Base-by-base conservation (phyloP, 2,329 filamentous ascomycete species). In the Nothopassalora personata region DNA sequence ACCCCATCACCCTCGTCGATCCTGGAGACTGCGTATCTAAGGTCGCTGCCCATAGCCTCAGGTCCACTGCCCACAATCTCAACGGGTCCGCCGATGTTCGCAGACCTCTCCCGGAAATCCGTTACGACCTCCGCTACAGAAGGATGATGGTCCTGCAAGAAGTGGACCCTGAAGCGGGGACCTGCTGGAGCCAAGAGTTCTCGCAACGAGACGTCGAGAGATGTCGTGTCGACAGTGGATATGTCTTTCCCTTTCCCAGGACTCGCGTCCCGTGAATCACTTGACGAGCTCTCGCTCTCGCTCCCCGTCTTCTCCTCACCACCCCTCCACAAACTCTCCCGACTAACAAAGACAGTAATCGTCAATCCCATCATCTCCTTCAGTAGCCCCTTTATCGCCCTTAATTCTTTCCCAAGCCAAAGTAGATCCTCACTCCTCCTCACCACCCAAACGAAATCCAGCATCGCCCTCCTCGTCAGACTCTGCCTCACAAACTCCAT, bases 361-460 rank as follows among this genome's bases (percentile, higher is more conserved):
- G 75, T 75, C 53, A 88, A 63, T 27, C 63, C 63, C 4, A 76
- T 71, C 0, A 66, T 62, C 2, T 71, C 67, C 3, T 74, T 75
- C 1, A 75, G 71, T 7, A 74, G 73, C 4, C 73, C 73, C 9
- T 66, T 67, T 13, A 88, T 72, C 6, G 76, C 63, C 2, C 79
- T 74, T 10, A 89, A 72, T 68, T 89, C 86, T 5, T 74, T 67
- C 28, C 74, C 72, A 9, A 88, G 74, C 85, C 86, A 89, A 19
- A 77, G 74, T 15, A 83, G 70, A 61, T 88, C 82, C 6, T 72
- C 69, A 6, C 74, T 74, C 45, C 81, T 79, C 13, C 85, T 78
- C 39, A 89, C 76, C 1, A 82, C 81, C 86, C 86, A 89, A 57
- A 88, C 75, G n/a, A 89, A 80, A 65, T 86, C 81, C 1, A 88